These are phyloP conservation scores for Paraglomus brasilianum DNA, from an alignment of 192 early-diverging fungal species.

Conservation along the genomic window DNA sequence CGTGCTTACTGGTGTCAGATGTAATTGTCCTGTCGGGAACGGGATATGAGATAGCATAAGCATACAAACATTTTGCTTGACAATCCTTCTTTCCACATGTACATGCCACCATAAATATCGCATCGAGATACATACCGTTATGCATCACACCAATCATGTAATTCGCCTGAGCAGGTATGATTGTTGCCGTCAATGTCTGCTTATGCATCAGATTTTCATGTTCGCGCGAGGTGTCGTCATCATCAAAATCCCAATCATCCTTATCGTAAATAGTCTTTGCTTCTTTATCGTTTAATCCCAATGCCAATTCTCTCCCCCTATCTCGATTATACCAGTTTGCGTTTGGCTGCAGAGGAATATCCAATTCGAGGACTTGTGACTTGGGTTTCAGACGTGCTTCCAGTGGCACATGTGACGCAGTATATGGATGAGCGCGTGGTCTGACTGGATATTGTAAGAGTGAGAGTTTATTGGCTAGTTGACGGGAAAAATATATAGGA, in stretches of 20 bases:
- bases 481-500: constrained; percentile 75
- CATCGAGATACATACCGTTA: constrained; percentile 49
- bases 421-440: constrained; percentile 44
- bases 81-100: too few species aligned
- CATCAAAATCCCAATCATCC: constrained; percentile 36
- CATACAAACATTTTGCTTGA: too few species aligned
- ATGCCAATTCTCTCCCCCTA: constrained; percentile 73
- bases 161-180: constrained; percentile 74
- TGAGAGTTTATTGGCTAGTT: constrained; percentile 68
- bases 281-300: constrained; percentile 71
- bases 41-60: not conserved
- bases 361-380: constrained; percentile 80
- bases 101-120: not conserved
- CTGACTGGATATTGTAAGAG: constrained; percentile 85
- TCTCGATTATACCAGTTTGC: constrained; percentile 74
- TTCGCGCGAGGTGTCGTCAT: constrained; percentile 37
- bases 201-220: constrained; percentile 67
- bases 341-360: constrained; percentile 75
- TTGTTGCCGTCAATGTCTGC: constrained; percentile 73
- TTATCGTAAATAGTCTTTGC: constrained; percentile 61
- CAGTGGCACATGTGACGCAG: constrained; percentile 45
- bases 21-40: constrained; percentile 66
- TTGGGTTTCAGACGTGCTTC: constrained; percentile 81
- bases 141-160: constrained; percentile 82
- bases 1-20: constrained; percentile 75